Evolutionary conservation across 1,284 basidiomycete genomes (phyloP).

Genomic region (Marasmius tenuissimus): DNA sequence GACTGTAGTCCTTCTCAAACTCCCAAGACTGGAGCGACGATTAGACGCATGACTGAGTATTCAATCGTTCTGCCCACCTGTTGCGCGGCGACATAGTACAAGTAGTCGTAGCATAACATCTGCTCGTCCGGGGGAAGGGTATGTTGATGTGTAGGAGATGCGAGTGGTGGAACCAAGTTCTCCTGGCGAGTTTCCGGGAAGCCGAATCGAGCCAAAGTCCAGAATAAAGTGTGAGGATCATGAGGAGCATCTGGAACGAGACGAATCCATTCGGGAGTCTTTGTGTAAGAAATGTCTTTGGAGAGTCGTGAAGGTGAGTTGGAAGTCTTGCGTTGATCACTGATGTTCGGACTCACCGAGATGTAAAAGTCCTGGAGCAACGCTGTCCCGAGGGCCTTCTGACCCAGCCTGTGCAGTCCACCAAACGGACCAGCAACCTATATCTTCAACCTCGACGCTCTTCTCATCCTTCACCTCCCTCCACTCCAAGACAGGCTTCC

Average conservation of each 20-base stretch:
- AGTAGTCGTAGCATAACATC: slow-evolving; percentile 52
- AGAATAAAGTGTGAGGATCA: slow-evolving; percentile 45
- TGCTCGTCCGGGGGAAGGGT: slow-evolving; percentile 49
- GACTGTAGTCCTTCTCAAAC: slow-evolving; percentile 44
- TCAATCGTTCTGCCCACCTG: slow-evolving; percentile 13
- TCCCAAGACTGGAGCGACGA: slow-evolving; percentile 34
- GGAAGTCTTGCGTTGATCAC: neutral
- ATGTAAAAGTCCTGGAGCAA: slow-evolving; percentile 41
- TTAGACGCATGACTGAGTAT: neutral
- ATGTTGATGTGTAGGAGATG: slow-evolving; percentile 33
- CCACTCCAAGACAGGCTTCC: slow-evolving; percentile 54
- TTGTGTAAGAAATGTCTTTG: slow-evolving; percentile 52
- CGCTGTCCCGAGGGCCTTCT: slow-evolving; percentile 44
- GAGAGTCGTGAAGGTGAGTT: neutral
- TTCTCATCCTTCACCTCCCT: slow-evolving; percentile 47
- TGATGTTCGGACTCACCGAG: slow-evolving; percentile 42
- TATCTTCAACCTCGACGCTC: slow-evolving; percentile 44
- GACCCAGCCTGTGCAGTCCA: slow-evolving; percentile 49
- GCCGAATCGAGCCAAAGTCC: slow-evolving; percentile 43
- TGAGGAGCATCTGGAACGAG: slow-evolving; percentile 34
- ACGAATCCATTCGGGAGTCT: slow-evolving; percentile 42
- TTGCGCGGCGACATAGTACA: slow-evolving; percentile 45
- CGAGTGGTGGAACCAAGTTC: slow-evolving; percentile 31
- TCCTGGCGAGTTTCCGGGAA: slow-evolving; percentile 40
- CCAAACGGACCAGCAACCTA: slow-evolving; percentile 76